These are phyloP conservation scores for Kazachstania sp. DNA, from an alignment of 1,139 yeast species.

Conservation along the genomic window DNA sequence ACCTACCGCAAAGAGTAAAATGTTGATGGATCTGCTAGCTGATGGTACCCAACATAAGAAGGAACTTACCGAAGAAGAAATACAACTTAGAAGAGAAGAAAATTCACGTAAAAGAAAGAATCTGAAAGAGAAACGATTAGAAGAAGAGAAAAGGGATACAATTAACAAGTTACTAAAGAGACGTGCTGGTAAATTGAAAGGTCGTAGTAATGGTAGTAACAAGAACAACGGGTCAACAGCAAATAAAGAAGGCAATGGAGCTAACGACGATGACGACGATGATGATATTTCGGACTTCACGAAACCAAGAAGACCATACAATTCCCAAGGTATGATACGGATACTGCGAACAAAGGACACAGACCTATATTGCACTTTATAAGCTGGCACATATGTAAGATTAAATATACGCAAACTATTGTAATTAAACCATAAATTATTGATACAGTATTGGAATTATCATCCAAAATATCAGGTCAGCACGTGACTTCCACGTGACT, in stretches of 20 bases:
- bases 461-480: no score
- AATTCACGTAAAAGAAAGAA: conserved; percentile 84
- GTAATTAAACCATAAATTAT: no score
- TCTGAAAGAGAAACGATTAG: conserved; percentile 70
- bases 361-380: conserved; percentile 11
- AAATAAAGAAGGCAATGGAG: conserved; percentile 28
- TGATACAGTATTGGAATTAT: no score
- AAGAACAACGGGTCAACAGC: neutral
- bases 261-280: conserved; percentile 30
- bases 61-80: conserved; percentile 69
- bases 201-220: conserved; percentile 30
- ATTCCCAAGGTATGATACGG: conserved; percentile 20
- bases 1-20: conserved; percentile 18
- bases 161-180: conserved; percentile 76
- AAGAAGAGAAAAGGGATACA: conserved; percentile 89
- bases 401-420: no score
- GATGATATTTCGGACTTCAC: conserved; percentile 26
- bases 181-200: conserved; percentile 61
- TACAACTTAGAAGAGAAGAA: conserved; percentile 74
- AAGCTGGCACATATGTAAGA: neutral
- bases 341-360: conserved; percentile 13
- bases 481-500: no score
- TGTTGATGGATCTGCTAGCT: conserved; percentile 22
- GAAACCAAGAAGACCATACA: conserved; percentile 30
- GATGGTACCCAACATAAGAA: conserved; percentile 20